Base-by-base conservation (phyloP, 768 basidiomycete species). In the Phylloporus sp. region DNA sequence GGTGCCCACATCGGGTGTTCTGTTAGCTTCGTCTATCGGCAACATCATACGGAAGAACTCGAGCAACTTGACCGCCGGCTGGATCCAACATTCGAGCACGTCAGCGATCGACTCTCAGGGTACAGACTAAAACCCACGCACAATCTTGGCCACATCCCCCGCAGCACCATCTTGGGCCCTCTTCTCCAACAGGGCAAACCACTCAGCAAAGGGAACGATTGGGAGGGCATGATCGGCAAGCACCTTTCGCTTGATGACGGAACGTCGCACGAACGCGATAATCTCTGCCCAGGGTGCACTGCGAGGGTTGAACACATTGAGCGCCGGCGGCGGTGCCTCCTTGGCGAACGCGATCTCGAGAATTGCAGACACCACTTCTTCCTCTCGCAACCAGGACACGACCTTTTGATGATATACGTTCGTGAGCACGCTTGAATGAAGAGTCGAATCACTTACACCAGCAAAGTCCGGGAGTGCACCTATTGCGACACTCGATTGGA, bases 331-430 rank as follows among this genome's bases (percentile, higher is more conserved):
- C 0, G 53, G 43, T 0, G 60, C 52, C 0, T 39, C 58, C 24
- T 53, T 49, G 1, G 43, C 26, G 38, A 68, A 61, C 7, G 63
- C 64, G 2, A 61, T 43, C 52, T 74, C 66, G 11, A 72, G 35
- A 6, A 76, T 57, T 0, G 68, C 65, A 31, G 62, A 15, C 0
- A 75, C 72, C 0, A 70, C 75, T 2, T 67, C 60, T 55, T 77
- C 68, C 47, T 70, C 66, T 0, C 77, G 74, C 5, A 79, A 41
- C 78, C 76, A 78, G 0, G 74, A 74, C 11, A 74, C 61, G 6
- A 55, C 50, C 75, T 77, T 29, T 3, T 6, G 11, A 13, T 7
- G 3, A 13, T 13, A 23, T 27, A 32, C 3, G 1, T 23, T 18
- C 29, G 24, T 54, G 6, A 54, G 22, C 22, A 44, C 13, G 1